These are phyloP conservation scores for Aspergillus sclerotiicarbonarius DNA, from an alignment of 495 filamentous ascomycete genomes.

Conservation along the genomic window DNA sequence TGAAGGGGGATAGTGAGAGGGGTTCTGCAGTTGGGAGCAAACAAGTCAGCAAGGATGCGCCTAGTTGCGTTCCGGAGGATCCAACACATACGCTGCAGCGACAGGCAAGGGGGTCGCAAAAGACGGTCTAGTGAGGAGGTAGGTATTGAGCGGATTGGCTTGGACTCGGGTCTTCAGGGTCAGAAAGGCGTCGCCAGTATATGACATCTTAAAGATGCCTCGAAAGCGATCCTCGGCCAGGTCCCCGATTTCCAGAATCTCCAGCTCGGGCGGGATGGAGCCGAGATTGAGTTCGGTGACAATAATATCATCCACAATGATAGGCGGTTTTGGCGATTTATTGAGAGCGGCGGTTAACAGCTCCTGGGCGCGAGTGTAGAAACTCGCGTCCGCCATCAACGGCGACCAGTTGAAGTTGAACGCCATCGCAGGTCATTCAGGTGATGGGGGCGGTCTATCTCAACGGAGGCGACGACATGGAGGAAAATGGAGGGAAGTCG, in stretches of 20 bases:
- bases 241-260: slow-evolving; percentile 96
- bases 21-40: slow-evolving; percentile 37
- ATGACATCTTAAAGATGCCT: slow-evolving; percentile 99
- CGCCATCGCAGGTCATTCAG: slow-evolving; percentile 66
- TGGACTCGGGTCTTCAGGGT: slow-evolving; percentile 94
- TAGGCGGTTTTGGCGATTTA: slow-evolving; percentile 96
- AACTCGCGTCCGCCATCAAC: slow-evolving; percentile 85
- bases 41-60: slow-evolving; percentile 14
- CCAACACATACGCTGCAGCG: slow-evolving; percentile 67
- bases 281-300: slow-evolving; percentile 97
- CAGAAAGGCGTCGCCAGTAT: slow-evolving; percentile 89
- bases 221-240: slow-evolving; percentile 95
- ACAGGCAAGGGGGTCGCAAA: slow-evolving; percentile 91
- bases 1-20: slow-evolving; percentile 93
- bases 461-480: slow-evolving; percentile 4
- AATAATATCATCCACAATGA: slow-evolving; percentile 98
- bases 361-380: slow-evolving; percentile 88
- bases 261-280: slow-evolving; percentile 84
- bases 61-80: not conserved
- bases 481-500: slow-evolving; percentile 11
- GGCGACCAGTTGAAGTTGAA: slow-evolving; percentile 99
- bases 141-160: slow-evolving; percentile 96
- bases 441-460: slow-evolving; percentile 13
- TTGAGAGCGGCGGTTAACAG: slow-evolving; percentile 93
- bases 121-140: slow-evolving; percentile 81